Base-by-base conservation (phyloP, 805 yeast species). In the Kurtzmaniella cleridarum region DNA sequence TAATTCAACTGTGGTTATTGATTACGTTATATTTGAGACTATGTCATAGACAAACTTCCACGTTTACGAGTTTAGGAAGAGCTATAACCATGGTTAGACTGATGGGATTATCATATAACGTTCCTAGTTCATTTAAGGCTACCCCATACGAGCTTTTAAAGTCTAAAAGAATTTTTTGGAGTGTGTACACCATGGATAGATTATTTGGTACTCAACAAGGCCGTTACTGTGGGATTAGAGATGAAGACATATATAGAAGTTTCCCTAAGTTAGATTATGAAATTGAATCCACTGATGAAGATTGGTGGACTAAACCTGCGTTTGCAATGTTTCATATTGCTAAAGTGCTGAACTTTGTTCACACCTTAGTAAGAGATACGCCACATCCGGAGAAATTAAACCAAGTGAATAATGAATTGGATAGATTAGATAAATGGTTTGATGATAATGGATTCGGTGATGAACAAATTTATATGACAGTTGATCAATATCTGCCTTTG, bases 141-240 rank as follows among this genome's bases (percentile, higher is more conserved):
- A 53, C 66, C 6, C 52, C 60, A 3, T 67, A 67, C 50, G 81
- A 76, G 44, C 51, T 47, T 14, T 41, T 66, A 10, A 78, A 78
- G 48, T 69, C 76, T 1, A 62, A 62, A 46, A 60, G 82, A 35
- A 66, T 78, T 1, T 79, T 75, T 50, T 78, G 81, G 78, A 45
- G 69, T 15, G 74, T 73, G 5, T 79, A 70, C 47, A 66, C 75
- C 1, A 60, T 75, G 59, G 86, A 79, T 47, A 62, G 78, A 42
- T 42, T 77, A 12, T 53, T 76, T 42, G 76, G 75, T 4, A 56
- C 77, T 31, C 82, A 76, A 41, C 63, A 68, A 29, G 84, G 83
- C 1, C 57, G 77, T 33, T 58, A 62, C 34, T 60, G 57, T 51
- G 62, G 59, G 24, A 54, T 60, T 27, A 44, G 51, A 13, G 71